Evolutionary conservation across 257 asterid species (phyloP), one percentile per base, ranked within the genome.

Genomic region (Ligustrum vulgare): DNA sequence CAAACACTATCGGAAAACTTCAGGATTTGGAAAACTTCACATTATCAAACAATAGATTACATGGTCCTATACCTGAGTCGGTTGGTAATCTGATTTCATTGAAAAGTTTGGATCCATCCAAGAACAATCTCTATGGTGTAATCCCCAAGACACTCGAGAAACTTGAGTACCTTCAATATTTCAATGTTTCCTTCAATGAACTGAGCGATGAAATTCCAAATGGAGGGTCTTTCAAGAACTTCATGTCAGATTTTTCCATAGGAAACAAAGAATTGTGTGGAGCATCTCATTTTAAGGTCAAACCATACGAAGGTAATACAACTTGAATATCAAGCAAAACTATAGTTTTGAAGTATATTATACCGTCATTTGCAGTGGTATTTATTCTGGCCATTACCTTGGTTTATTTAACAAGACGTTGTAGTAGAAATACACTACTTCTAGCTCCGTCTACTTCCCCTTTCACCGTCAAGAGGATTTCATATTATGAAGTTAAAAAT

Each of bases 21-120:
- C 75, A 49, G 32, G 10, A 1, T 16, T 66, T 80, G 54, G 71
- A 36, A 11, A 39, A 1, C 33, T 75, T 75, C n/a, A 64, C 71
- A 7, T 54, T 80, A 66, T 80, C 84, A 28, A 51, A 5, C 23
- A 80, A 80, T 56, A 28, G 10, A 49, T 76, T 80, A 4, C 16
- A 67, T 54, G 80, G 80, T 13, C 45, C 58, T 6, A 65, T 80
- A 45, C 80, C 80, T 7, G 28, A 71, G 11, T 23, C 25, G 0
- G 39, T 80, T 49, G 71, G 43, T 3, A 15, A 54, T 65, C 13
- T 80, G 34, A 35, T 22, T 13, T 8, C 49, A 9, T 32, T 72
- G 35, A 3, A 72, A n/a, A 31, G n/a, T 10, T 60, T 73, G 36
- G 68, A 73, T 60, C 16, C 60, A 10, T 73, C 64, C 5, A n/a